These are phyloP conservation scores for Eutrema yunnanense DNA, from an alignment of 345 rosid species.

Conservation along the genomic window DNA sequence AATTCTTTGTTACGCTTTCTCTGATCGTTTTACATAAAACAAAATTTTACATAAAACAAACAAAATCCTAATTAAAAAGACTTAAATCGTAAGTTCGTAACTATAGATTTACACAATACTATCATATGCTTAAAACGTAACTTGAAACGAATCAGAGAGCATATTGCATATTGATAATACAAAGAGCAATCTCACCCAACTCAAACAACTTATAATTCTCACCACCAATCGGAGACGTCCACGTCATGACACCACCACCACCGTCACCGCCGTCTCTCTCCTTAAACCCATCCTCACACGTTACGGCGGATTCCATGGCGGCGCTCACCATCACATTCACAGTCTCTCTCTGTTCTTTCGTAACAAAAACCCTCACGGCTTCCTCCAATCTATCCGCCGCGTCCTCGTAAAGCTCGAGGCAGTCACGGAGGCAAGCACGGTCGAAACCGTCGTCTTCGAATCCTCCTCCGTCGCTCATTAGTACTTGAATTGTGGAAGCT, in stretches of 20 bases:
- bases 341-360: constrained; percentile 23
- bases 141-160: constrained; percentile 3
- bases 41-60: not conserved
- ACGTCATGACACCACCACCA: constrained; percentile 7
- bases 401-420: constrained; percentile 39
- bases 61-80: not conserved
- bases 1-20: too few relatives aligned
- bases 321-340: constrained; percentile 41
- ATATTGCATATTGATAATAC: constrained; percentile 39
- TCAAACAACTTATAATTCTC: constrained; percentile 46
- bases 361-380: constrained; percentile 38
- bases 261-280: constrained; percentile 33
- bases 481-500: constrained; percentile 32
- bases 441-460: constrained; percentile 27
- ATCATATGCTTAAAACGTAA: not conserved
- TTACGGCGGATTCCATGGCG: constrained; percentile 42
- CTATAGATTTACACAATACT: not conserved
- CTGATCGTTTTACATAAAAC: too few relatives aligned
- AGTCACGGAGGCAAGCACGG: constrained; percentile 39
- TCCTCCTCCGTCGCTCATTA: constrained; percentile 22
- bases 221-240: constrained; percentile 37
- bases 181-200: constrained; percentile 46
- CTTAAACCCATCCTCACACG: constrained; percentile 52
- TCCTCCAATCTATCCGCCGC: constrained; percentile 37
- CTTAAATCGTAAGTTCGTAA: not conserved